Conservation (phyloP, 768 basidiomycete species). For the Macrolepiota dolichaula region DNA sequence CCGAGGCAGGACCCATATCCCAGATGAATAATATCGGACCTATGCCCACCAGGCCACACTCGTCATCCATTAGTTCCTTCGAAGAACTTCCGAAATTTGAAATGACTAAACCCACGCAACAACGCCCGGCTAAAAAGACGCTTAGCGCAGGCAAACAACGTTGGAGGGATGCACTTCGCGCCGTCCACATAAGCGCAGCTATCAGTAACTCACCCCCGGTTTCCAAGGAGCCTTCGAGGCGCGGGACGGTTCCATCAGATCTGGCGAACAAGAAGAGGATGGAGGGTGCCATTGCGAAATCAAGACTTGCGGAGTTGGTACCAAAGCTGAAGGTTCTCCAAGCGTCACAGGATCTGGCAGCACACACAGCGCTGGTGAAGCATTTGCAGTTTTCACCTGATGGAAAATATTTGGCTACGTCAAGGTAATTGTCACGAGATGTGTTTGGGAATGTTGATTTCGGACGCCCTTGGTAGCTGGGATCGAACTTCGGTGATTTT, state of each 20-base stretch:
- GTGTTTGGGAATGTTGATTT: neutral
- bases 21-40: neutral
- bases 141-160: conserved; percentile 34
- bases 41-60: conserved; percentile 14
- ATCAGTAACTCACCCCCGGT: neutral
- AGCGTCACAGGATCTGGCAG: conserved; percentile 56
- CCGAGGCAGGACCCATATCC: conserved; percentile 13
- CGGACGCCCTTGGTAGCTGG: conserved; percentile 46
- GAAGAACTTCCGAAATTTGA: conserved; percentile 15
- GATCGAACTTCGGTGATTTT: conserved; percentile 69
- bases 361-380: conserved; percentile 65
- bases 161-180: conserved; percentile 41
- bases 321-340: conserved; percentile 53
- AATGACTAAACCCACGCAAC: neutral
- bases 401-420: conserved; percentile 71
- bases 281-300: conserved; percentile 18
- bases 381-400: conserved; percentile 78
- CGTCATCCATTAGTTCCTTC: conserved; percentile 16
- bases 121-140: conserved; percentile 12
- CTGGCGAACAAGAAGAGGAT: neutral
- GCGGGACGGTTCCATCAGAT: conserved; percentile 11
- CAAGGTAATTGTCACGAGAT: conserved; percentile 40
- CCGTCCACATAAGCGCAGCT: conserved; percentile 34
- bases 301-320: conserved; percentile 53
- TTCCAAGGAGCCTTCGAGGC: conserved; percentile 5